Conservation (phyloP, 2,329 filamentous ascomycete species). For the Talaromyces sp. region DNA sequence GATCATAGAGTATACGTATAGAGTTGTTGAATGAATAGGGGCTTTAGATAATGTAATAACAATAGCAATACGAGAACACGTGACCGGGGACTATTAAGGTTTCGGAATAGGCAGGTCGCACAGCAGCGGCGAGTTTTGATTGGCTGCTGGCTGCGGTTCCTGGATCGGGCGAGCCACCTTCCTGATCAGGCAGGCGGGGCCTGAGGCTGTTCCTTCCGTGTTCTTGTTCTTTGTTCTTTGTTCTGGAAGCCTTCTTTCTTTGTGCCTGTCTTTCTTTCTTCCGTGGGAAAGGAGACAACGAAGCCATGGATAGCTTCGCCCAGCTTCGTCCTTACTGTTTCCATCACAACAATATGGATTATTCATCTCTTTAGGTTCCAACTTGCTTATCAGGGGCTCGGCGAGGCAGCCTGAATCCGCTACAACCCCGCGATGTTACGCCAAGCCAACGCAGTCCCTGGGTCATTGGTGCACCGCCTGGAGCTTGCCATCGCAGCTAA, state of each 20-base stretch:
- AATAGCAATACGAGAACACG: neutral
- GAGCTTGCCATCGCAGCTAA: neutral
- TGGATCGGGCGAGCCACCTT: neutral
- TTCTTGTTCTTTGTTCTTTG: neutral
- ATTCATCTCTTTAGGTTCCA: too few relatives aligned
- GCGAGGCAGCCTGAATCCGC: neutral
- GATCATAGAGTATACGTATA: too few relatives aligned
- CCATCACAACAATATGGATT: too few relatives aligned
- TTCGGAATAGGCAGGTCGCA: neutral
- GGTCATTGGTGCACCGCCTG: neutral
- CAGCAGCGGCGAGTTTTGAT: neutral
- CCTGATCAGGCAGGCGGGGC: neutral
- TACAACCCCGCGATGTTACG: conserved; percentile 6
- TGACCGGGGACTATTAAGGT: neutral
- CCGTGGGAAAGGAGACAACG: neutral
- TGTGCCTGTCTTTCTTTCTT: neutral
- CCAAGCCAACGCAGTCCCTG: neutral
- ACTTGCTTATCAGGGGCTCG: neutral
- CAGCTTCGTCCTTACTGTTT: neutral
- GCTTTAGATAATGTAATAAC: too few relatives aligned
- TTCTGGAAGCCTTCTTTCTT: neutral
- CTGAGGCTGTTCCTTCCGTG: neutral
- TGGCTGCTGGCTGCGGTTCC: neutral
- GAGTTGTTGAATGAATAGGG: too few relatives aligned
- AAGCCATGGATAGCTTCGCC: neutral